phyloP scores from a whole-genome alignment of 2,329 filamentous ascomycete genomes.

The Purpureocillium lavendulum region DNA sequence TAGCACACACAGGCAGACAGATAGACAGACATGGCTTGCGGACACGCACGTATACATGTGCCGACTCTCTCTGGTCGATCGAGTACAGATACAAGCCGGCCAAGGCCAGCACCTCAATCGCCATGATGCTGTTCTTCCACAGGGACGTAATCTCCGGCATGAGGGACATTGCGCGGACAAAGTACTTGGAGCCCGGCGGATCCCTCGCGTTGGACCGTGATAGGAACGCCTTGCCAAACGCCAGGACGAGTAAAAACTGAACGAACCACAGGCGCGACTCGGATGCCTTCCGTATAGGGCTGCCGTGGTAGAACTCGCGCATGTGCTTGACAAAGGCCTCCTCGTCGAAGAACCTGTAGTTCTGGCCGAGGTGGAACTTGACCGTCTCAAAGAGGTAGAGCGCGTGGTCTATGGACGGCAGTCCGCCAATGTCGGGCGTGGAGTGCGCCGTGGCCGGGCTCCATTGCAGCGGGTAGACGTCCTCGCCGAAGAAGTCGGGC shows the following conservation, averaged over 20 bases:
- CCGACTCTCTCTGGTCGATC: slow-evolving; percentile 26
- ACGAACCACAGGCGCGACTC: slow-evolving; percentile 17
- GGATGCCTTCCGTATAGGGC: slow-evolving; percentile 8
- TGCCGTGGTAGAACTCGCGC: slow-evolving; percentile 9
- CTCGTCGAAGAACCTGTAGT: slow-evolving; percentile 26
- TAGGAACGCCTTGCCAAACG: slow-evolving; percentile 14
- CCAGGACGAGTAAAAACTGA: slow-evolving; percentile 15
- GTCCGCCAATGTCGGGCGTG: slow-evolving; percentile 19
- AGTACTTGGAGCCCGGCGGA: slow-evolving; percentile 21
- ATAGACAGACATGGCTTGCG: rapidly evolving
- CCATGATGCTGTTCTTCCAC: slow-evolving; percentile 28
- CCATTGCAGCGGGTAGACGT: slow-evolving; percentile 20
- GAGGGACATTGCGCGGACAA: slow-evolving; percentile 23
- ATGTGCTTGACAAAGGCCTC: slow-evolving; percentile 17
- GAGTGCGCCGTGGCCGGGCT: slow-evolving; percentile 9
- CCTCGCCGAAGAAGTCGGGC: slow-evolving; percentile 14
- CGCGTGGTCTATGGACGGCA: slow-evolving; percentile 25
- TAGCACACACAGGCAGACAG: neutral
- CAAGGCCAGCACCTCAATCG: slow-evolving; percentile 26
- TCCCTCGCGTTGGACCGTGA: slow-evolving; percentile 6
- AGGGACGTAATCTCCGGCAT: slow-evolving; percentile 24
- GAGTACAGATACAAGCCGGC: slow-evolving; percentile 28
- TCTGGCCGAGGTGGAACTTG: slow-evolving; percentile 28
- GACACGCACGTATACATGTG: slow-evolving; percentile 16
- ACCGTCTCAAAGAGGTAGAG: slow-evolving; percentile 24